phyloP scores from a whole-genome alignment of 352 stramenopile genomes.

The Pythium myriotylum region DNA sequence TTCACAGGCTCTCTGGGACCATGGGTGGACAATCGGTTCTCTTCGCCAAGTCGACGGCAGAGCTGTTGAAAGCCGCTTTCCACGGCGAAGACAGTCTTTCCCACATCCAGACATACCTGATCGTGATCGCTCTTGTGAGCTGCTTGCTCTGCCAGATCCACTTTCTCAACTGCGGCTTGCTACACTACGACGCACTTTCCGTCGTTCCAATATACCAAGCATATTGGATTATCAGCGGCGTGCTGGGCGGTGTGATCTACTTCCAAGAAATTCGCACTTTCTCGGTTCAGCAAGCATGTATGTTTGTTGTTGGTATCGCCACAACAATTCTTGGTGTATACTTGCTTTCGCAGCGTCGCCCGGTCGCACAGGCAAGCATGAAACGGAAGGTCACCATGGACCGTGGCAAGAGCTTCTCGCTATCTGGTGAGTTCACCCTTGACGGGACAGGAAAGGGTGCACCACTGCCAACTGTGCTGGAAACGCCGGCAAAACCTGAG shows the following conservation, averaged over 20 bases:
- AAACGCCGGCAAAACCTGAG: conserved; percentile 26
- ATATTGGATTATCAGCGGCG: conserved; percentile 90
- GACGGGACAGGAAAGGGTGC: conserved; percentile 27
- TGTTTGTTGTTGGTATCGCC: conserved; percentile 85
- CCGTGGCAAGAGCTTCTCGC: conserved; percentile 69
- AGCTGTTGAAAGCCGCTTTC: conserved; percentile 74
- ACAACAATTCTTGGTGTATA: conserved; percentile 86
- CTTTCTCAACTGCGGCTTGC: conserved; percentile 77
- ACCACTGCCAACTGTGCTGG: conserved; percentile 23
- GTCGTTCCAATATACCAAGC: conserved; percentile 87
- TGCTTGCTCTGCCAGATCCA: conserved; percentile 78
- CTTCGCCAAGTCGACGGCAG: conserved; percentile 84
- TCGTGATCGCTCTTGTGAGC: conserved; percentile 56
- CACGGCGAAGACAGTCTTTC: conserved; percentile 63
- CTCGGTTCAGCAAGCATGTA: conserved; percentile 65
- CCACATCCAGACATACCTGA: conserved; percentile 68
- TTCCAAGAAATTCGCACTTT: conserved; percentile 90
- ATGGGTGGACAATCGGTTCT: conserved; percentile 84
- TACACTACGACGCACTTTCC: conserved; percentile 80
- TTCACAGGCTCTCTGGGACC: conserved; percentile 42
- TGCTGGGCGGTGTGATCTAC: conserved; percentile 90
- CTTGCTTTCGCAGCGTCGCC: conserved; percentile 77
- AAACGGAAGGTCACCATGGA: conserved; percentile 60
- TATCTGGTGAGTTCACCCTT: conserved; percentile 34
- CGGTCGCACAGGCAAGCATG: conserved; percentile 36